Evolutionary conservation across 1,284 basidiomycete species (phyloP).

Genomic region (Boletellus sp.): DNA sequence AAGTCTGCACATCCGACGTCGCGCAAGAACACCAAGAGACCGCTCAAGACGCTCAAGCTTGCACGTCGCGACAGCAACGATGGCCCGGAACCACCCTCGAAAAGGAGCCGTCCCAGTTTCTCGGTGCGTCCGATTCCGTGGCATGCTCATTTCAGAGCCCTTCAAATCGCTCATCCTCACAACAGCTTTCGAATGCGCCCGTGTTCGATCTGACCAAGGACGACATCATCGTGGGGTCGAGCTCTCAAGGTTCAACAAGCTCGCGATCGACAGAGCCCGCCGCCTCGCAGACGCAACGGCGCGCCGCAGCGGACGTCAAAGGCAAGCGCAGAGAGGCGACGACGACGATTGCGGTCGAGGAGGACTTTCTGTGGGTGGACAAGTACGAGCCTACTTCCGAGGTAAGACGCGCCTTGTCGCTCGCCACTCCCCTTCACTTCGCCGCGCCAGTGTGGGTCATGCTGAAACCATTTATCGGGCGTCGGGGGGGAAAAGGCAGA

Average conservation of each 20-base stretch:
- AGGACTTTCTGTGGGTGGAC: slow-evolving; percentile 73
- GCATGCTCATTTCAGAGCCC: no score
- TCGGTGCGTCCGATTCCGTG: slow-evolving; percentile 7
- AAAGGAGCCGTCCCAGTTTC: slow-evolving; percentile 37
- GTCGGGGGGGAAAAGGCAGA: slow-evolving; percentile 51
- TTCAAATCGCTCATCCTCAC: background rate
- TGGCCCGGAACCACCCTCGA: slow-evolving; percentile 20
- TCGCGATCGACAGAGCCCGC: slow-evolving; percentile 1
- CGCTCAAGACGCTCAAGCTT: slow-evolving; percentile 39
- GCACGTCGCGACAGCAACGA: slow-evolving; percentile 20
- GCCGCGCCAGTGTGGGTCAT: background rate
- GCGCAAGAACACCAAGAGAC: slow-evolving; percentile 19
- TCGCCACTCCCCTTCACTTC: background rate
- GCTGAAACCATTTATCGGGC: background rate
- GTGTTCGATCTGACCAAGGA: slow-evolving; percentile 33
- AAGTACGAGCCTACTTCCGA: slow-evolving; percentile 66
- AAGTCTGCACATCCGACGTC: background rate
- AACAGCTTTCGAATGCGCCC: slow-evolving; percentile 37
- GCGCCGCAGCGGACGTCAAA: slow-evolving; percentile 29
- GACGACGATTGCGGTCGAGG: slow-evolving; percentile 21
- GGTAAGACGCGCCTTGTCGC: slow-evolving; percentile 39
- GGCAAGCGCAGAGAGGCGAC: slow-evolving; percentile 45
- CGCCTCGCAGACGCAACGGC: slow-evolving; percentile 1
- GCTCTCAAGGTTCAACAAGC: slow-evolving; percentile 7
- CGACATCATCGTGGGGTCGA: slow-evolving; percentile 4